phyloP scores from a whole-genome alignment of 148 eudicot species.

The Rhododendron williamsianum region DNA sequence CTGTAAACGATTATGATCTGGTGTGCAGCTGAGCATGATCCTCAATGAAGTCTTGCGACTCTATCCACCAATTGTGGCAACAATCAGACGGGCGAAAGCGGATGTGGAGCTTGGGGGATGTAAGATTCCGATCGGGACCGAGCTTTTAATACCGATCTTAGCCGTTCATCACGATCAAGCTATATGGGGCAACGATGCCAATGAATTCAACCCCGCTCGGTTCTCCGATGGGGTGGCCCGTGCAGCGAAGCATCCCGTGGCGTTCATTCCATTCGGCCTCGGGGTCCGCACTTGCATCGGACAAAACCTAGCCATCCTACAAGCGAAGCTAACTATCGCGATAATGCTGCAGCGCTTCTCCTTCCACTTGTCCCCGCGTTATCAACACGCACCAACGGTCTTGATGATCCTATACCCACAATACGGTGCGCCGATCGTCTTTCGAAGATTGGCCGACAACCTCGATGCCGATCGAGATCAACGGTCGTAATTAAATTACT shows the following conservation, averaged over 20 bases:
- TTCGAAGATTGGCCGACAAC: slow-evolving; percentile 29
- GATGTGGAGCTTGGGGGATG: slow-evolving; percentile 68
- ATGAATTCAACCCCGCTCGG: slow-evolving; percentile 73
- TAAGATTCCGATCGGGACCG: slow-evolving; percentile 68
- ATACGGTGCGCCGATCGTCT: slow-evolving; percentile 77
- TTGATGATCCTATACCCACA: slow-evolving; percentile 84
- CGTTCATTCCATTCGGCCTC: slow-evolving; percentile 80
- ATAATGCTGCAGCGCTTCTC: slow-evolving; percentile 65
- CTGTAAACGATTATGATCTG: neutral
- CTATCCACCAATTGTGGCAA: slow-evolving; percentile 85
- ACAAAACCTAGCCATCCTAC: slow-evolving; percentile 76
- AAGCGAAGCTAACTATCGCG: slow-evolving; percentile 71
- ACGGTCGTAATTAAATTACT: slow-evolving; percentile 7
- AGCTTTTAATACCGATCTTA: slow-evolving; percentile 72
- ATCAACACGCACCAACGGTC: slow-evolving; percentile 86
- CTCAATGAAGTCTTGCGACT: slow-evolving; percentile 70
- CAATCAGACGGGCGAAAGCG: slow-evolving; percentile 69
- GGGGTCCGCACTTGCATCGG: slow-evolving; percentile 83
- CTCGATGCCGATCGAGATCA: slow-evolving; percentile 12
- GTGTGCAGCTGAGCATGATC: slow-evolving; percentile 80
- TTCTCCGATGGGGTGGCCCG: slow-evolving; percentile 73
- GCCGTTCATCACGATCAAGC: slow-evolving; percentile 85
- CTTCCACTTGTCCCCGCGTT: slow-evolving; percentile 55
- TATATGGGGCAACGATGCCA: slow-evolving; percentile 67
- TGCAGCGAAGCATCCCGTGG: slow-evolving; percentile 81